Evolutionary conservation across 805 yeast species (phyloP).

Genomic region (Wickerhamiella azymoides): DNA sequence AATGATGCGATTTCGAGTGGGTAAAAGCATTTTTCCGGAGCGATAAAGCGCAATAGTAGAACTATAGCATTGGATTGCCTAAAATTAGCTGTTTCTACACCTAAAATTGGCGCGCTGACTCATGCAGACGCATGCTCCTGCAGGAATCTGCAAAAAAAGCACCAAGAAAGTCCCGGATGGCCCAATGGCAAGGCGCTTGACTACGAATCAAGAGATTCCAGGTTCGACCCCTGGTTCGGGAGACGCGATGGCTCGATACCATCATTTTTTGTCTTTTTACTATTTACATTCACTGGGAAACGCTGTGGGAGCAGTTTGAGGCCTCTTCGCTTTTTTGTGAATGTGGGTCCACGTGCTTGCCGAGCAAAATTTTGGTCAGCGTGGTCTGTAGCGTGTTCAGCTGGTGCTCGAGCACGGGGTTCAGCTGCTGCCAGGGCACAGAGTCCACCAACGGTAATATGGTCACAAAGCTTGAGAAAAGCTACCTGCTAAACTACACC

Average conservation of each 20-base stretch:
- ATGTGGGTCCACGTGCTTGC: too few species aligned
- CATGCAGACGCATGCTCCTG: background rate
- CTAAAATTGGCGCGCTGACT: background rate
- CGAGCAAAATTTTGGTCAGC: too few species aligned
- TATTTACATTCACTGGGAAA: background rate
- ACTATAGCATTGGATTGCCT: background rate
- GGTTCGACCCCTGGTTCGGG: slow-evolving; percentile 13
- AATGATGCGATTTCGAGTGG: too few species aligned
- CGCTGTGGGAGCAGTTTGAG: background rate
- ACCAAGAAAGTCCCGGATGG: slow-evolving; percentile 7
- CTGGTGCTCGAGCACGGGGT: too few species aligned
- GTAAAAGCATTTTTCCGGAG: too few species aligned
- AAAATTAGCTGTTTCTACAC: background rate
- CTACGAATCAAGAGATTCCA: slow-evolving; percentile 12
- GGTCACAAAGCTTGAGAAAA: too few species aligned
- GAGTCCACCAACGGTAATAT: too few species aligned
- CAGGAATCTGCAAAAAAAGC: background rate
- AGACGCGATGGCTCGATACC: background rate
- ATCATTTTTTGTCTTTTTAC: background rate
- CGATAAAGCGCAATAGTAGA: too few species aligned
- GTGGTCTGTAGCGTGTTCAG: too few species aligned
- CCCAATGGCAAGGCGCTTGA: slow-evolving; percentile 12
- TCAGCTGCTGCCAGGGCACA: too few species aligned
- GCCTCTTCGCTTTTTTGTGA: background rate
- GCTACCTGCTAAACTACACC: too few species aligned